Evolutionary conservation across 306 rosid genomes (phyloP), one percentile per base, ranked within the genome.

Genomic region (Fragaria nilgerrensis): DNA sequence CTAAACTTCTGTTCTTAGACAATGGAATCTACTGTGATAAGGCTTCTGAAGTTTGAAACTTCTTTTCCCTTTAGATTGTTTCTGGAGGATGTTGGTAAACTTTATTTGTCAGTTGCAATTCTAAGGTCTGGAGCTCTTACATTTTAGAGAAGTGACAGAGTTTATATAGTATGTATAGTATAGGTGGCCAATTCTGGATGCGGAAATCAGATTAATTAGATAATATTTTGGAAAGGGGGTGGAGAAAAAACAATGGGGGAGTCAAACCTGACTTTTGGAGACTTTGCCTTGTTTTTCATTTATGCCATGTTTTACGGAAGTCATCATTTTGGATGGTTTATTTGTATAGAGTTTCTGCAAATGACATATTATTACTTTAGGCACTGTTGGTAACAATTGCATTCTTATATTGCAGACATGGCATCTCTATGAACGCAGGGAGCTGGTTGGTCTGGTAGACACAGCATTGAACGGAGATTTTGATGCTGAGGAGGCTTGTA

Each of bases 401-500:
- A 49, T 82, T 66, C 47, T 77, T 47, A 41, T 83, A 16, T 49
- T 79, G 80, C 87, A 95, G 99, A 68, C 94, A 37, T 96, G 99
- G 99, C 82, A 72, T 0, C 88, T 88, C 70, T 88, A 87, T 23
- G 97, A 92, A 80, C 85, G 32, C 32, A 88, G 77, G 74, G 96
- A 82, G 85, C 82, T 93, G 70, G 90, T 92, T 2, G 87, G 29
- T 15, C 83, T 96, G 39, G 81, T 91, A 61, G 99, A 92, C 71
- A 48, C 68, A 70, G 73, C 92, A n/a, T 73, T 96, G 64, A 62
- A 91, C 0, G 97, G 94, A 0, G 80, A 93, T 32, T 96, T 93
- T 8, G 97, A 96, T 1, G 92, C 85, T 0, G 99, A 88, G 89
- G 90, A 92, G 85, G 99, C 98, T 6, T 86, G 94, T 79, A 81